Base-by-base conservation (phyloP, 106 monocot genomes). In the Dioscorea alata region DNA sequence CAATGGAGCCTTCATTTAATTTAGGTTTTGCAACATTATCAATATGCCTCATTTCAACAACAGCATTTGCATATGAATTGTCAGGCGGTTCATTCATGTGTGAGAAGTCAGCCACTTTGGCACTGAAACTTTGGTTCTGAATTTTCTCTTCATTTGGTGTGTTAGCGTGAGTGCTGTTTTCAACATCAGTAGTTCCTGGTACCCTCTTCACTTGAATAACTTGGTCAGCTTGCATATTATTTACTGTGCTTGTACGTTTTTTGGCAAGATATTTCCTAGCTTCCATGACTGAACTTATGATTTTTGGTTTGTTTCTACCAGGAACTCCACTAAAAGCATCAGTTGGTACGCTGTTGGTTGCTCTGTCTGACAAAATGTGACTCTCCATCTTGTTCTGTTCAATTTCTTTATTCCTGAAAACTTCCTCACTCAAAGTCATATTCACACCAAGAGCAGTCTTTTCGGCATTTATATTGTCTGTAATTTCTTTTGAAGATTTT, bases 201-300 rank as follows among this genome's bases (percentile, higher is more conserved):
- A 23, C 10, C 1, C 60, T 60, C 19, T 61, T 58, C 3, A 21
- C 9, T 28, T 52, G 49, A 4, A 8, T 28, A 34, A 59, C 34
- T 28, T 70, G 33, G 21, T 35, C 60, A 66, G 25, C 16, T 23
- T 64, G 65, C 34, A 50, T n/a, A 53, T 28, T 69, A 12, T 50
- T 68, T 13, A 3, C 65, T 69, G 69, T 19, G 12, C 42, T 79
- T 34, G 49, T 53, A 50, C 52, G n/a, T 61, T 72, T 88, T 71
- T 48, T n/a, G 61, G 35, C 61, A 63, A 92, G 85, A 63, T 76
- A 92, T 34, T 88, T 80, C 49, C 75, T 85, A 33, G 88, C 92
- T 74, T 92, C 78, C 64, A 74, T 78, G 25, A 86, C 76, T 48
- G 88, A 92, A 48, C 34, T 78, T 74, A 92, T 83, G 48, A 86